Conservation (phyloP, 106 monocot genomes). For the Hemerocallis citrina region DNA sequence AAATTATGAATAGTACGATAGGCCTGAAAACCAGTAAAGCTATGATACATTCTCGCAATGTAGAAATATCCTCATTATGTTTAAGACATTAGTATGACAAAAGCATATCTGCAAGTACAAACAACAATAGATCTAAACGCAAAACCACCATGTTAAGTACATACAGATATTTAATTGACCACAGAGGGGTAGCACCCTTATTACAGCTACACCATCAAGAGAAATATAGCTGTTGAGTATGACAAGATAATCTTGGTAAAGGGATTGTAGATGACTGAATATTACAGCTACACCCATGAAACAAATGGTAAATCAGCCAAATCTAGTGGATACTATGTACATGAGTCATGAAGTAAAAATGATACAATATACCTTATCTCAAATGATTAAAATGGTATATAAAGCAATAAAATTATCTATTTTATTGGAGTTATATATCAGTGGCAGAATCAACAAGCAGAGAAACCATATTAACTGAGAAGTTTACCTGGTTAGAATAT, state of each 20-base stretch:
- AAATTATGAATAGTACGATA: background rate
- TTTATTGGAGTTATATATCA: background rate
- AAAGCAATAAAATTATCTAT: background rate
- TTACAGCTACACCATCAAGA: background rate
- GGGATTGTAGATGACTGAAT: too few species aligned
- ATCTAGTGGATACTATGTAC: too few species aligned
- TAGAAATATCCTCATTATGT: background rate
- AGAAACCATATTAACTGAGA: background rate
- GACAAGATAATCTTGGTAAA: too few species aligned
- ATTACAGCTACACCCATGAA: too few species aligned
- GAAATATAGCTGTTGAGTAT: too few species aligned
- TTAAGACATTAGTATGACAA: background rate
- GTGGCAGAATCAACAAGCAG: background rate
- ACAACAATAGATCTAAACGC: background rate
- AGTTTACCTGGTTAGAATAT: conserved; percentile 86
- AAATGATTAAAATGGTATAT: background rate
- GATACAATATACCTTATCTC: too few species aligned
- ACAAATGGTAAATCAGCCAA: too few species aligned
- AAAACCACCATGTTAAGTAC: background rate
- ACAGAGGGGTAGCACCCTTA: background rate
- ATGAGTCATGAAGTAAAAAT: too few species aligned
- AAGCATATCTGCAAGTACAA: background rate
- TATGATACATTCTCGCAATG: background rate
- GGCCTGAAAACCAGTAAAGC: background rate
- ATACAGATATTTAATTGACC: background rate